Conservation (phyloP, 2,329 filamentous ascomycete genomes). For the Colletotrichum falcatum region DNA sequence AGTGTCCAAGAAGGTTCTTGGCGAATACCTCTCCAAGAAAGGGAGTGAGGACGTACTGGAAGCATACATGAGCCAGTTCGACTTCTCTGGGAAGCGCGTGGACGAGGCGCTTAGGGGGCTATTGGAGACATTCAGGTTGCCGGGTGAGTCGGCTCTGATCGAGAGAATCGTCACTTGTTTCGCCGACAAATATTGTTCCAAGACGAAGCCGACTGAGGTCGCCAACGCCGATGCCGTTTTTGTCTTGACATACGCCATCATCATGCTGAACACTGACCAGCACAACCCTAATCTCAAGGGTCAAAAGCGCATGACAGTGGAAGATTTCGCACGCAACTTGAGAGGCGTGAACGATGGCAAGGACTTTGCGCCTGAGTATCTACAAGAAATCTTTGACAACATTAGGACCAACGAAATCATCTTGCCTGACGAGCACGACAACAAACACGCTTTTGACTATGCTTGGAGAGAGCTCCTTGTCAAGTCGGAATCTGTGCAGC, state of each 20-base stretch:
- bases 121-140: conserved; percentile 92
- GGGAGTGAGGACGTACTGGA: conserved; percentile 87
- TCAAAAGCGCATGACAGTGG: conserved; percentile 84
- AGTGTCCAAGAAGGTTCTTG: conserved; percentile 89
- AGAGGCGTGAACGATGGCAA: conserved; percentile 87
- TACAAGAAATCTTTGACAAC: conserved; percentile 88
- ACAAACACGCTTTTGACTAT: conserved; percentile 95
- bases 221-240: conserved; percentile 90
- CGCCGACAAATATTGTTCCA: conserved; percentile 83
- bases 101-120: conserved; percentile 90
- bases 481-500: conserved; percentile 82
- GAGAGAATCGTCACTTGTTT: conserved; percentile 92
- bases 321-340: conserved; percentile 89
- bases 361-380: conserved; percentile 86
- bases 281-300: conserved; percentile 91
- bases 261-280: conserved; percentile 97
- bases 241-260: conserved; percentile 93
- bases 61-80: conserved; percentile 87
- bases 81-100: conserved; percentile 87
- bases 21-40: conserved; percentile 93
- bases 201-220: conserved; percentile 77
- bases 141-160: conserved; percentile 92
- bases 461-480: conserved; percentile 95
- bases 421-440: conserved; percentile 95
- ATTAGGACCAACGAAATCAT: conserved; percentile 97